Evolutionary conservation across 441 rosid genomes (phyloP).

Genomic region (Pelargonium cotyledonis): DNA sequence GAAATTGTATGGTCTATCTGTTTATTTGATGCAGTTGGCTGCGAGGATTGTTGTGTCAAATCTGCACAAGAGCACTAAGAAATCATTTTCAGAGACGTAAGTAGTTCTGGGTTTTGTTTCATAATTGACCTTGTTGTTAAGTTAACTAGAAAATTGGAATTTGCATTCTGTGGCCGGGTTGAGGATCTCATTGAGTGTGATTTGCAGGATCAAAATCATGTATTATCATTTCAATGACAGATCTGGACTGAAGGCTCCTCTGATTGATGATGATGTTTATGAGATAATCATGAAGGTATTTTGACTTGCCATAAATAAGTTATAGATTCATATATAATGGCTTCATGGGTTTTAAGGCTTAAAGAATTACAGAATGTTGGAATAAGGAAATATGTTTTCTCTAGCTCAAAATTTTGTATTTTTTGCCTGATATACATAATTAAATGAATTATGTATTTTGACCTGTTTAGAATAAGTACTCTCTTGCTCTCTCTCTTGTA

Average conservation of each 20-base stretch:
- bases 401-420: too few species aligned
- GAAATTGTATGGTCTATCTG: too few species aligned
- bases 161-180: not conserved
- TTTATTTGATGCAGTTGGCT: constrained; percentile 50
- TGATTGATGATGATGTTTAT: constrained; percentile 78
- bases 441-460: too few species aligned
- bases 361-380: too few species aligned
- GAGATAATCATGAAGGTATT: constrained; percentile 75
- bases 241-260: constrained; percentile 65
- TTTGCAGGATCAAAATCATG: constrained; percentile 66
- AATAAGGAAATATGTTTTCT: too few species aligned
- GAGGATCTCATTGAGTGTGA: constrained; percentile 2
- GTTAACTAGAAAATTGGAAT: not conserved
- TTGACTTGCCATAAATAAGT: not conserved
- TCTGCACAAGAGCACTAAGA: constrained; percentile 79
- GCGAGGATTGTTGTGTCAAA: constrained; percentile 89
- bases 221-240: constrained; percentile 57
- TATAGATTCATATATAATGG: too few species aligned
- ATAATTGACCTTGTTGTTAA: too few species aligned
- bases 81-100: constrained; percentile 83
- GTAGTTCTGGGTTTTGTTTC: constrained; percentile 19
- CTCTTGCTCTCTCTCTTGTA: too few species aligned
- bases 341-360: too few species aligned
- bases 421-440: too few species aligned
- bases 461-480: too few species aligned